These are phyloP conservation scores for Ailanthus altissimus DNA, from an alignment of 345 rosid genomes.

Conservation along the genomic window DNA sequence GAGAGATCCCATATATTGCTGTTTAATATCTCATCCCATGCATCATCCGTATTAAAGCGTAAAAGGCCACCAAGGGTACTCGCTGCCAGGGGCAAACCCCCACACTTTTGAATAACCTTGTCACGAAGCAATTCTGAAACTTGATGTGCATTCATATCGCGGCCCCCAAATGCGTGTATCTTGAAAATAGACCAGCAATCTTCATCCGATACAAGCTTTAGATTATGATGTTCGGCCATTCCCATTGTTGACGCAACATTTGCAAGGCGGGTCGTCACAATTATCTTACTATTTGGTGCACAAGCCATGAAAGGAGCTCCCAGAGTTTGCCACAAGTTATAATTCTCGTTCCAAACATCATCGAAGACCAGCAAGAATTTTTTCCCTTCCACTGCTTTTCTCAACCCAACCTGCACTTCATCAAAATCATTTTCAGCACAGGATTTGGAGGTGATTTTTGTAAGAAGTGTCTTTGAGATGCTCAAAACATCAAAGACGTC, in stretches of 20 bases:
- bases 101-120: background rate
- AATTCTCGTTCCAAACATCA: slow-evolving; percentile 11
- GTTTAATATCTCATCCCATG: background rate
- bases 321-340: background rate
- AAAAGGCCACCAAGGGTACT: background rate
- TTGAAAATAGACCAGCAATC: background rate
- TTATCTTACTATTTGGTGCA: background rate
- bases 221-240: background rate
- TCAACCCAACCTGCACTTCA: background rate
- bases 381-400: background rate
- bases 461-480: background rate
- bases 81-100: background rate
- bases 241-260: background rate
- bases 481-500: background rate
- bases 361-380: background rate
- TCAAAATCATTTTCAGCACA: background rate
- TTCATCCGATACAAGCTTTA: background rate
- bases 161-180: background rate
- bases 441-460: background rate
- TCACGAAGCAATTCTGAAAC: background rate
- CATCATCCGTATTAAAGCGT: background rate
- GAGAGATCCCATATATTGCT: background rate
- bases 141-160: background rate
- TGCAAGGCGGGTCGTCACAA: background rate
- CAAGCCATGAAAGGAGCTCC: background rate